Conservation (phyloP, 192 early-diverging fungal species). For the Entomortierella chlamydospora region DNA sequence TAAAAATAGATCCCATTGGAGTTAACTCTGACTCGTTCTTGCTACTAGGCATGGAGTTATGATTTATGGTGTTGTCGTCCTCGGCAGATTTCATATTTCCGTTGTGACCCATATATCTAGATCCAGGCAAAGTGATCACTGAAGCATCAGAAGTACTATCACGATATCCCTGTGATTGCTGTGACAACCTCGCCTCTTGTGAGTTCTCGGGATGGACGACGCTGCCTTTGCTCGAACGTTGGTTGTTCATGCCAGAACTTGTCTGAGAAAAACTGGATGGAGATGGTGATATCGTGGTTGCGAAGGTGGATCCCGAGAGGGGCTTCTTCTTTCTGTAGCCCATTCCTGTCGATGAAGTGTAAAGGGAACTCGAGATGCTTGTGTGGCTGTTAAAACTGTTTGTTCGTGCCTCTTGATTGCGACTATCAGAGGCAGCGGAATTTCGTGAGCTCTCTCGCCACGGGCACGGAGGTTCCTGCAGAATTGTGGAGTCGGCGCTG, state of each 20-base stretch:
- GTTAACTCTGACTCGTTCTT: slow-evolving; percentile 22
- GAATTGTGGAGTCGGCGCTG: background rate
- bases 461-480: slow-evolving; percentile 22
- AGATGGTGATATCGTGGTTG: slow-evolving; percentile 25
- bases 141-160: slow-evolving; percentile 23
- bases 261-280: slow-evolving; percentile 30
- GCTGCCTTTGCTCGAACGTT: slow-evolving; percentile 9
- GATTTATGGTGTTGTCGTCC: background rate
- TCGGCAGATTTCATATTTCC: background rate
- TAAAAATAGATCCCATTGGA: slow-evolving; percentile 7
- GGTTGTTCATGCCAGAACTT: slow-evolving; percentile 3
- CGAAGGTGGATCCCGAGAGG: slow-evolving; percentile 31
- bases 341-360: slow-evolving; percentile 7
- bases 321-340: slow-evolving; percentile 11
- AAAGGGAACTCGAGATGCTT: slow-evolving; percentile 18
- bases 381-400: slow-evolving; percentile 15
- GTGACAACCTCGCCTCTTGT: background rate
- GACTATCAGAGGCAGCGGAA: slow-evolving; percentile 25
- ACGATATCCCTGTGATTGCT: background rate
- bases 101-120: slow-evolving; percentile 17
- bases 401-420: slow-evolving; percentile 21
- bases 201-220: slow-evolving; percentile 6
- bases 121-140: slow-evolving; percentile 31
- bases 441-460: slow-evolving; percentile 47
- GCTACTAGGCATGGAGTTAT: background rate